Percentiles rank a stretch among this genome's conserved stretches.
Evolutionary conservation across 78 protist genomes (phyloP).

Genomic region (Thecamonas trahens): DNA sequence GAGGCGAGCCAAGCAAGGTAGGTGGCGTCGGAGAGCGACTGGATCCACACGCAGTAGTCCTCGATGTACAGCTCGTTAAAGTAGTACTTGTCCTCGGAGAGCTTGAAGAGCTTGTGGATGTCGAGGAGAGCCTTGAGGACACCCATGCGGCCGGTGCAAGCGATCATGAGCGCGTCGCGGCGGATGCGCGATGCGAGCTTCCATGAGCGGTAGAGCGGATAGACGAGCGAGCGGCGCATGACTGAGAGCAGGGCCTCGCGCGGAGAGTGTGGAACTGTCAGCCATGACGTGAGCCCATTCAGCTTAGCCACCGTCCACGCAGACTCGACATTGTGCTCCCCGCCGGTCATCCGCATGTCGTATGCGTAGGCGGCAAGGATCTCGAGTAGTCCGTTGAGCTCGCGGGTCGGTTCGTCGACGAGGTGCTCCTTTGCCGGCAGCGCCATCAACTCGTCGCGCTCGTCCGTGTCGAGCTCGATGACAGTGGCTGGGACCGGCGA

Average conservation of each 20-base stretch:
- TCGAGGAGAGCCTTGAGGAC: neutral
- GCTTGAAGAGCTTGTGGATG: neutral
- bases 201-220: constrained; percentile 36
- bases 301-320: constrained; percentile 19
- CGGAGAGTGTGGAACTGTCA: neutral
- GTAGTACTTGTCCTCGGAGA: neutral
- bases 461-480: neutral
- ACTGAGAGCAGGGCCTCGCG: constrained; percentile 4
- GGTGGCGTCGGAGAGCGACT: neutral
- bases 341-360: constrained; percentile 26
- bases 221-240: constrained; percentile 18
- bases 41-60: constrained; percentile 28
- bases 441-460: neutral
- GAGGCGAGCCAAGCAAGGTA: too few relatives aligned
- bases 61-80: neutral
- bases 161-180: constrained; percentile 5
- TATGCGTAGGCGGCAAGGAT: constrained; percentile 15
- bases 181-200: neutral
- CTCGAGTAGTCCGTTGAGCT: constrained; percentile 16
- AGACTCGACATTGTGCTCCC: constrained; percentile 30
- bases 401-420: neutral
- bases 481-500: neutral
- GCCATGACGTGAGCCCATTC: neutral
- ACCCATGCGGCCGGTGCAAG: constrained; percentile 5
- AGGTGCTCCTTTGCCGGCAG: neutral